Evolutionary conservation across 2,329 filamentous ascomycete genomes (phyloP).

Genomic region (Monilinia vaccinii-corymbosi): DNA sequence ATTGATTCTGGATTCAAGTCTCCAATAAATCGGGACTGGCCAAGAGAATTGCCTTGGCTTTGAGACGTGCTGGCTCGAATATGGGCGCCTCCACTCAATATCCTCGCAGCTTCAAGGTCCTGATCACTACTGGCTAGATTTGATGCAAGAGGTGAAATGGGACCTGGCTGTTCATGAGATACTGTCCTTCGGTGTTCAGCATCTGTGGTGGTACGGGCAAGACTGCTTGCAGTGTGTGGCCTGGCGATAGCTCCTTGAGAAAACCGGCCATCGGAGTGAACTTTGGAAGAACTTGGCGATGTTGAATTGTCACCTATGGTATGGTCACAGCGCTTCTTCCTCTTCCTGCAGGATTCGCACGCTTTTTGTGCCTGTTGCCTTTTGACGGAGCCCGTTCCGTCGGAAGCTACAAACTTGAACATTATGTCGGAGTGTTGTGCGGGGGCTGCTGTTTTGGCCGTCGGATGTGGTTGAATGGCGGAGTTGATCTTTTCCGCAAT

Average conservation of each 20-base stretch:
- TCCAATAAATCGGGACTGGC: slow-evolving; percentile 42
- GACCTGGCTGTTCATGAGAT: neutral
- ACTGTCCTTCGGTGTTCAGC: neutral
- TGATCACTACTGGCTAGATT: slow-evolving; percentile 7
- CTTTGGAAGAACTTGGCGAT: neutral
- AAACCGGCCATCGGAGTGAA: neutral
- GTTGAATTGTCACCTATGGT: slow-evolving; percentile 12
- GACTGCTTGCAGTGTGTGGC: neutral
- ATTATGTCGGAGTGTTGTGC: slow-evolving; percentile 16
- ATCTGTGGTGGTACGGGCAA: neutral
- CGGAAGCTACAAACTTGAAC: slow-evolving; percentile 50
- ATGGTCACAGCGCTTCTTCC: slow-evolving; percentile 34
- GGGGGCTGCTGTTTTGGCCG: neutral
- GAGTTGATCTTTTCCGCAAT: neutral
- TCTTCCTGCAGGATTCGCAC: slow-evolving; percentile 42
- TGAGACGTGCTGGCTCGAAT: neutral
- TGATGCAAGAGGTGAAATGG: neutral
- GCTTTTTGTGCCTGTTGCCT: slow-evolving; percentile 51
- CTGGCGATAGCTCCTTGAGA: neutral
- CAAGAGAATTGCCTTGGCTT: neutral
- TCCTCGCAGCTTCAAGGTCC: slow-evolving; percentile 9
- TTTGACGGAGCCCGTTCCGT: slow-evolving; percentile 41
- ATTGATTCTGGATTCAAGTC: slow-evolving; percentile 52
- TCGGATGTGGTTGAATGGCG: neutral
- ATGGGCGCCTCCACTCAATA: slow-evolving; percentile 4